Conservation (phyloP, 2,329 filamentous ascomycete species). For the Fusarium musae region DNA sequence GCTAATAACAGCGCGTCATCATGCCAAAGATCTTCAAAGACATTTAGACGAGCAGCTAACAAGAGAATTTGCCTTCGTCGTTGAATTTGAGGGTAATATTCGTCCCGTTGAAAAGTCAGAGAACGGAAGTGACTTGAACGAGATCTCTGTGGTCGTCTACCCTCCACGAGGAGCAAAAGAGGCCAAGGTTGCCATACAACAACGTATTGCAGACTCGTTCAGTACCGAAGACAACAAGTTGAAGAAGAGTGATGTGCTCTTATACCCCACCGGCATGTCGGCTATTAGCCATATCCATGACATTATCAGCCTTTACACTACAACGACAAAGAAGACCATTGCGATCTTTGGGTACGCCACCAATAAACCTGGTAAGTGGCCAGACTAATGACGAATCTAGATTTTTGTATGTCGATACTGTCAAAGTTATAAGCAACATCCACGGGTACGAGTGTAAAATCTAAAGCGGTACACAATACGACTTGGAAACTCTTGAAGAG, state of each 20-base stretch:
- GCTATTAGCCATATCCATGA: slow-evolving; percentile 51
- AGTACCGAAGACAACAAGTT: slow-evolving; percentile 26
- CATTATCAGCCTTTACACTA: slow-evolving; percentile 8
- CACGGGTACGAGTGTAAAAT: slow-evolving; percentile 51
- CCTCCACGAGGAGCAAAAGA: slow-evolving; percentile 16
- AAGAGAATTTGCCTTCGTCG: not conserved
- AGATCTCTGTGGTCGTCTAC: slow-evolving; percentile 35
- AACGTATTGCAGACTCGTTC: slow-evolving; percentile 34
- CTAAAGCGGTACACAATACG: slow-evolving; percentile 55
- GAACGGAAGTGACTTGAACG: not conserved
- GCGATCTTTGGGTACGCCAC: slow-evolving; percentile 45
- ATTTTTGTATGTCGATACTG: slow-evolving; percentile 47
- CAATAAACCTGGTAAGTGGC: not conserved
- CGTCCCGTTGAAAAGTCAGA: not conserved
- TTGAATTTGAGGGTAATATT: slow-evolving; percentile 12
- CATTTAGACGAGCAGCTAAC: slow-evolving; percentile 27
- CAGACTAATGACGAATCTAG: slow-evolving; percentile 13
- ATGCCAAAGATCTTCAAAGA: slow-evolving; percentile 26
- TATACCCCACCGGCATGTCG: slow-evolving; percentile 64
- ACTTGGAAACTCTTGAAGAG: slow-evolving; percentile 54
- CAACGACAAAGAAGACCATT: slow-evolving; percentile 3
- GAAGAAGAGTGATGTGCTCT: slow-evolving; percentile 54
- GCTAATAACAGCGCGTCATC: slow-evolving; percentile 28
- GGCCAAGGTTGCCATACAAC: slow-evolving; percentile 20
- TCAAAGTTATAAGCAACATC: slow-evolving; percentile 46